These are phyloP conservation scores for Fraxinus anomala DNA, from an alignment of 257 asterid species.

Conservation along the genomic window DNA sequence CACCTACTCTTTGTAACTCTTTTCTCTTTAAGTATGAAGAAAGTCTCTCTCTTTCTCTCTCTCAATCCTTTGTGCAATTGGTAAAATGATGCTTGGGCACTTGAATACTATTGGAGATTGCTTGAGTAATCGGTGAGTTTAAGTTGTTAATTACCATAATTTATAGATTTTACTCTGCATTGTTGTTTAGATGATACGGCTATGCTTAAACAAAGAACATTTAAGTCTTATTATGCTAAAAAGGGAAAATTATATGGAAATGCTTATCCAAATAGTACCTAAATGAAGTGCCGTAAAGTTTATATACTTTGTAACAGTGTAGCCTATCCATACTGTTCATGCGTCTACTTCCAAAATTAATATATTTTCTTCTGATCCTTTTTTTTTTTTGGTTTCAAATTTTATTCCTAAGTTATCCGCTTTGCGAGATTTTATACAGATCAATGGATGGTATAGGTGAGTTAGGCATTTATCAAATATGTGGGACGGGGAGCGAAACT, in stretches of 20 bases:
- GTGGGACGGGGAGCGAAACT: conserved; percentile 59
- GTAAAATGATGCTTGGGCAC: conserved; percentile 20
- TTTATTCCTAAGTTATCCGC: not conserved
- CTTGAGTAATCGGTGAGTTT: conserved; percentile 26
- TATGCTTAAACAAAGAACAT: too few species aligned
- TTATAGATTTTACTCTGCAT: conserved; percentile 4
- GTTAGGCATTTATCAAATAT: conserved; percentile 23
- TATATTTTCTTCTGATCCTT: too few species aligned
- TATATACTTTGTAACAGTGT: not conserved
- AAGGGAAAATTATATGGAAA: too few species aligned
- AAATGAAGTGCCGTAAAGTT: too few species aligned
- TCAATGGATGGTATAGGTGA: conserved; percentile 20
- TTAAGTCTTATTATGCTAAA: too few species aligned
- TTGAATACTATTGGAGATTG: conserved; percentile 5
- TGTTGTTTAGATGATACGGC: not conserved
- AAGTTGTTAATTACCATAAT: too few species aligned
- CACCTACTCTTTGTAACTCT: conserved; percentile 12
- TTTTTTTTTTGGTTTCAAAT: too few species aligned
- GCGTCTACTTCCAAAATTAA: not conserved
- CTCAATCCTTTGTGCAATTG: not conserved
- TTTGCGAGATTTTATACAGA: not conserved
- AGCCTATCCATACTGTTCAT: not conserved
- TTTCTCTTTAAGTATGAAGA: not conserved
- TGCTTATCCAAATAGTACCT: too few species aligned
- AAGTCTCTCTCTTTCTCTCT: not conserved